phyloP scores from a whole-genome alignment of 805 yeast species.

The Pichia gijzeniarum region DNA sequence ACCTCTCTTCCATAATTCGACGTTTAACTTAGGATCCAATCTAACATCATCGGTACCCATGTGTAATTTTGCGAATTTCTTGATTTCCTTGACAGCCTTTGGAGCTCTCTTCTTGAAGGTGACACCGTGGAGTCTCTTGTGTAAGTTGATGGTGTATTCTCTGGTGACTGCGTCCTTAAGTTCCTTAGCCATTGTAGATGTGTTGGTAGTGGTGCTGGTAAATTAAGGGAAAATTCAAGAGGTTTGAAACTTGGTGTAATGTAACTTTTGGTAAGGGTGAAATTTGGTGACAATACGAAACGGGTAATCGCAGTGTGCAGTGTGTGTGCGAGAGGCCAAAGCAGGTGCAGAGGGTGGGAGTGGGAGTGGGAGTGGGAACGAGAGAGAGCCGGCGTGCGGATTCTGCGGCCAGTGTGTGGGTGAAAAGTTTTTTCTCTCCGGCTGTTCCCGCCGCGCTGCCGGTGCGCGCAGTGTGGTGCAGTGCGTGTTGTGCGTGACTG shows the following conservation, averaged over 20 bases:
- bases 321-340: too few relatives aligned
- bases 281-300: too few relatives aligned
- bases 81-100: conserved; percentile 98
- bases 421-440: too few relatives aligned
- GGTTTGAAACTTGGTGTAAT: not conserved
- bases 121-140: conserved; percentile 98
- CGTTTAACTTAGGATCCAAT: conserved; percentile 97
- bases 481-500: conserved; percentile 12
- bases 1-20: conserved; percentile 99
- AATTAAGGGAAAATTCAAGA: not conserved
- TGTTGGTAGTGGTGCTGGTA: not conserved
- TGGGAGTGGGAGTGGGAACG: too few relatives aligned
- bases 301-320: too few relatives aligned
- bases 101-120: conserved; percentile 99
- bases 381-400: not conserved
- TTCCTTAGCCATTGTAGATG: conserved; percentile 42
- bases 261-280: not conserved
- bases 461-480: not conserved
- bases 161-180: conserved; percentile 99
- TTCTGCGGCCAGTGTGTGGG: not conserved
- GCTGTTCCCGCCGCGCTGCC: not conserved
- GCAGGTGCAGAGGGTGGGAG: too few relatives aligned
- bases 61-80: conserved; percentile 96
- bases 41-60: conserved; percentile 99
- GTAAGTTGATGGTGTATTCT: conserved; percentile 99